Base-by-base conservation (phyloP, 73 alveolate species). In the Blepharisma stoltei region DNA sequence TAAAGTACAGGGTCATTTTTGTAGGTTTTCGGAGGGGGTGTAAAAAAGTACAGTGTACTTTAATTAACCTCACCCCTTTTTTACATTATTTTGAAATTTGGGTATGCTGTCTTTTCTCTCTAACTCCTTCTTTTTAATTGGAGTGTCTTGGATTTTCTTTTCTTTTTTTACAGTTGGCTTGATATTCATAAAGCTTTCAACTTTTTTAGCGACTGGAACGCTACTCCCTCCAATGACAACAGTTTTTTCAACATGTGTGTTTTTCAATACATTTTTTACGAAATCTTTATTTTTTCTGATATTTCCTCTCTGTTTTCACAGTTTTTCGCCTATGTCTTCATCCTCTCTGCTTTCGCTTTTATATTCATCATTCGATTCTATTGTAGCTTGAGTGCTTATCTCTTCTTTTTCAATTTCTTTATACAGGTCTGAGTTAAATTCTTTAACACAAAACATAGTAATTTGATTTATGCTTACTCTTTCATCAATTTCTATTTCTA, bases 141-240 rank as follows among this genome's bases (percentile, higher is more conserved):
- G 41, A 3, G 41, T 32, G 41, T 32, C 41, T 32, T 32, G 41
- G 3, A 3, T 32, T 32, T 32, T 32, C 41, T 32, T 32, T 32
- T 32, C 41, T 32, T 32, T 32, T 32, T 32, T 32, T 32, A 32
- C 41, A 0, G 41, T 32, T 32, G 41, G 41, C 3, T 32, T 32
- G 41, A 32, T 32, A 32, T 32, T 32, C 0, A 3, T 32, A 32
- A 32, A 32, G 3, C 41, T 32, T 32, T 32, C 41, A 32, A 20
- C 4, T 4, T 52, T 52, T 52, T 52, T 11, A 52, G 23, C 45
- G 49, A 60, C 73, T 14, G 73, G 73, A 60, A 60, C 73, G 23
- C 73, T 60, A 25, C 73, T 60, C 5, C 73, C 73, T 60, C 73
- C 73, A 60, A 60, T 60, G 49, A n/a, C 46, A n/a, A 60, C 18